Conservation (phyloP, 1,139 yeast species). For the Hanseniaspora uvarum region DNA sequence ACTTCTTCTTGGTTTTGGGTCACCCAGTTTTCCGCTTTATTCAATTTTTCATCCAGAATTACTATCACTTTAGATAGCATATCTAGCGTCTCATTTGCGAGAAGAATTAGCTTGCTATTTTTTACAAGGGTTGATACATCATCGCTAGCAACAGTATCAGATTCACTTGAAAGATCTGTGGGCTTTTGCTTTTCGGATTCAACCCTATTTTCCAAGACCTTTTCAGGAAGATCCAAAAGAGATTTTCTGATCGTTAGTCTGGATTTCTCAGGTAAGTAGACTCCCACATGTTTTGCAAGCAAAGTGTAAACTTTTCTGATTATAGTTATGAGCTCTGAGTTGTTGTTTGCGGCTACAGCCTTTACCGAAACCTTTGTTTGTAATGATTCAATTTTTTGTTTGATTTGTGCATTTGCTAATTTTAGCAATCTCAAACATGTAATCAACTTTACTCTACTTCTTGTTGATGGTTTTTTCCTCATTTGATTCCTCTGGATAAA, state of each 20-base stretch:
- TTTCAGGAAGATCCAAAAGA: conserved; percentile 60
- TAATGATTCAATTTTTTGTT: conserved; percentile 50
- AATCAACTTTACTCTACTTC: conserved; percentile 51
- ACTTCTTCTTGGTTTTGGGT: conserved; percentile 37
- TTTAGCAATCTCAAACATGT: conserved; percentile 64
- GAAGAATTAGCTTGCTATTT: conserved; percentile 58
- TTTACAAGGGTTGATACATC: conserved; percentile 30
- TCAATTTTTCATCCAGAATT: conserved; percentile 75
- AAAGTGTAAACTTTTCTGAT: conserved; percentile 80
- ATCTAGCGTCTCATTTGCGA: conserved; percentile 82
- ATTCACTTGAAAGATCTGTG: conserved; percentile 13
- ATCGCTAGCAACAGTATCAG: conserved; percentile 29
- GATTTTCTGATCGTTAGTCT: conserved; percentile 73
- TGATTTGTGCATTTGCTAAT: conserved; percentile 65
- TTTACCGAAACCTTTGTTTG: conserved; percentile 37
- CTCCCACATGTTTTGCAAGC: conserved; percentile 73
- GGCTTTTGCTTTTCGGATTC: conserved; percentile 6
- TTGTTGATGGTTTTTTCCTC: neutral
- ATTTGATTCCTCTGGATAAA: conserved; percentile 3
- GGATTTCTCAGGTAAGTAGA: conserved; percentile 71
- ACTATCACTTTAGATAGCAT: conserved; percentile 75
- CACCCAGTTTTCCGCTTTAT: conserved; percentile 77
- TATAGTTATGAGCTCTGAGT: conserved; percentile 65
- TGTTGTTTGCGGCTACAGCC: conserved; percentile 1
- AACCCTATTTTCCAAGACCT: conserved; percentile 33